These are phyloP conservation scores for Chlorociboria aeruginascens DNA, from an alignment of 495 filamentous ascomycete genomes.

Conservation along the genomic window DNA sequence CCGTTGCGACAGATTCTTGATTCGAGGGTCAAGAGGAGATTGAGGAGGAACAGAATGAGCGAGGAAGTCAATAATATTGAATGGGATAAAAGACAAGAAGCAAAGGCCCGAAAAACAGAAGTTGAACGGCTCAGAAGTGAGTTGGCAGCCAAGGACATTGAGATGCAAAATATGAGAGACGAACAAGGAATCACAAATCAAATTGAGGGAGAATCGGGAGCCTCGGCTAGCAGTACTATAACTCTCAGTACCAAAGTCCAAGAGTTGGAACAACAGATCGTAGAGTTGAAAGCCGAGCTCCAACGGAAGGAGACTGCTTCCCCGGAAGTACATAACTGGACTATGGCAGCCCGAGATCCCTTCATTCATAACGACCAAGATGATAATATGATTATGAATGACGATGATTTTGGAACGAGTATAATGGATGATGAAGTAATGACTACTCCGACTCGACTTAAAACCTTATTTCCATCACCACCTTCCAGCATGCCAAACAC, in stretches of 20 bases:
- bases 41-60: slow-evolving; percentile 59
- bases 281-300: slow-evolving; percentile 14
- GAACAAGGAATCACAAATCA: slow-evolving; percentile 17
- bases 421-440: slow-evolving; percentile 19
- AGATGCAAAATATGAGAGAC: slow-evolving; percentile 25
- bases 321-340: slow-evolving; percentile 27
- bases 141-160: slow-evolving; percentile 36
- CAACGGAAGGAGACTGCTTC: slow-evolving; percentile 10
- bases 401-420: slow-evolving; percentile 16
- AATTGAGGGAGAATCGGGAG: slow-evolving; percentile 1
- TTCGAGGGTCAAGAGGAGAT: slow-evolving; percentile 55
- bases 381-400: slow-evolving; percentile 18
- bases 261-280: slow-evolving; percentile 15
- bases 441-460: slow-evolving; percentile 17
- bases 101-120: slow-evolving; percentile 27
- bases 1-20: slow-evolving; percentile 61
- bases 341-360: slow-evolving; percentile 28
- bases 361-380: slow-evolving; percentile 27
- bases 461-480: slow-evolving; percentile 35
- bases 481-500: slow-evolving; percentile 26
- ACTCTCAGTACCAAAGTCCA: slow-evolving; percentile 9
- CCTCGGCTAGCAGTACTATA: slow-evolving; percentile 1
- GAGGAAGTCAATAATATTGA: slow-evolving; percentile 61
- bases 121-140: slow-evolving; percentile 39
- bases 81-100: slow-evolving; percentile 38